Base-by-base conservation (phyloP, 2,329 filamentous ascomycete genomes). In the Aspergillus intermedius region DNA sequence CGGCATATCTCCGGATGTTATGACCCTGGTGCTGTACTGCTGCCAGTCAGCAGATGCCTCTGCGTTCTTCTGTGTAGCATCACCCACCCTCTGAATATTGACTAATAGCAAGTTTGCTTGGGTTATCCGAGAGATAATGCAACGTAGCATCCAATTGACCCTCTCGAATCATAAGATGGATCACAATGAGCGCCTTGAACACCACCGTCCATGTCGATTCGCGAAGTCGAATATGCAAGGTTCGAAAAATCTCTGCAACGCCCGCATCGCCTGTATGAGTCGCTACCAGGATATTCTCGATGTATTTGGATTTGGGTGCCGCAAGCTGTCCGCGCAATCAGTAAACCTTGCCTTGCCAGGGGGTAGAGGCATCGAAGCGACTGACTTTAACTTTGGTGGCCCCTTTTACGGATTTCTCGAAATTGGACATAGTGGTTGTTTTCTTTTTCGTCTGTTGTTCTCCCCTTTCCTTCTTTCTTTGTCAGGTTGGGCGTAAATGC, bases 131-230 rank as follows among this genome's bases (percentile, higher is more conserved):
- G 30, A 98, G 80, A 62, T 88, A 96, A 53, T 83, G 80, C 56
- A 98, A 77, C 2, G 93, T 95, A 44, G 90, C 87, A 66, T 97
- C 89, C 30, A 86, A 83, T 55, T 91, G 86, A 47, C 93, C 93
- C 73, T 98, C 93, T 58, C 93, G 83, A 66, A 98, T 93, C 93
- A 98, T 97, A 53, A 97, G 76, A 69, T 98, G 93, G 42, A 95
- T 83, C 44, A 95, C 93, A 61, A 97, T 95, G 58, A 98, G 77
- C 60, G 89, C 86, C 76, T 98, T 98, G 83, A 96, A 95, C 56
- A 95, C 91, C 49, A 97, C 90, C n/a, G 93, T 98, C 93, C 93
- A 98, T 77, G 93, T 95, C 58, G 91, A 91, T 69, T 98, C 93
- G 66, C 90, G 86, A 57, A 98, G 73, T 46, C 93, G 83, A 67